phyloP scores from a whole-genome alignment of 495 filamentous ascomycete species.

The Aspergillus coremiiformis region DNA sequence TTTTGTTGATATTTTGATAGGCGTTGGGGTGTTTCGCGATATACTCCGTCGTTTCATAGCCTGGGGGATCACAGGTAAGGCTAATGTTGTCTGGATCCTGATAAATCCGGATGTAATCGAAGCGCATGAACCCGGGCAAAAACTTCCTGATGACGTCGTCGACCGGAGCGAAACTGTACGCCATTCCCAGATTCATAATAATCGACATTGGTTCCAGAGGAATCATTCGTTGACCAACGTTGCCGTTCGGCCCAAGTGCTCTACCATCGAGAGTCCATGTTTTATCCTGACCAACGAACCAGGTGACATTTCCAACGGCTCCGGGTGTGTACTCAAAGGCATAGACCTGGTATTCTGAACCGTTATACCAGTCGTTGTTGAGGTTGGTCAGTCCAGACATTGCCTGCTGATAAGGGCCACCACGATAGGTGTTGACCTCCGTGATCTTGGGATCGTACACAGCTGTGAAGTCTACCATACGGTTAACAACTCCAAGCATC shows the following conservation, averaged over 20 bases:
- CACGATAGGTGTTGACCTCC: constrained; percentile 56
- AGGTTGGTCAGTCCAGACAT: constrained; percentile 64
- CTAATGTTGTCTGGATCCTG: constrained; percentile 52
- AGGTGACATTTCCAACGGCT: constrained; percentile 50
- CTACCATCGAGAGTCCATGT: constrained; percentile 61
- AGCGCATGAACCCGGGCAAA: constrained; percentile 61
- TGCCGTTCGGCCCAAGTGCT: constrained; percentile 64
- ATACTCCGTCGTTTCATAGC: constrained; percentile 63
- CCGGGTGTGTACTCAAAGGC: constrained; percentile 69
- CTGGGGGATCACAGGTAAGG: constrained; percentile 65
- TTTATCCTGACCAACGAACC: constrained; percentile 59
- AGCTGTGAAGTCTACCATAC: constrained; percentile 46
- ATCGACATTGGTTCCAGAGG: constrained; percentile 64
- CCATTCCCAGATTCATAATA: constrained; percentile 70
- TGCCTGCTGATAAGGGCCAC: constrained; percentile 66
- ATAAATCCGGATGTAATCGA: constrained; percentile 73
- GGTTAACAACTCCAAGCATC: neutral
- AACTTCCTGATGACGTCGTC: constrained; percentile 47
- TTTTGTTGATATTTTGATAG: constrained; percentile 61
- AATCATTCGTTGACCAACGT: constrained; percentile 61
- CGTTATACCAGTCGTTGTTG: constrained; percentile 73
- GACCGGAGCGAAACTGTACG: constrained; percentile 55
- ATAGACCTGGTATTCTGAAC: constrained; percentile 62
- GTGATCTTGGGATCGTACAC: constrained; percentile 55
- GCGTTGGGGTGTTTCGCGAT: constrained; percentile 56